Conservation (phyloP, 2,329 filamentous ascomycete species). For the Xylariaceae sp. region DNA sequence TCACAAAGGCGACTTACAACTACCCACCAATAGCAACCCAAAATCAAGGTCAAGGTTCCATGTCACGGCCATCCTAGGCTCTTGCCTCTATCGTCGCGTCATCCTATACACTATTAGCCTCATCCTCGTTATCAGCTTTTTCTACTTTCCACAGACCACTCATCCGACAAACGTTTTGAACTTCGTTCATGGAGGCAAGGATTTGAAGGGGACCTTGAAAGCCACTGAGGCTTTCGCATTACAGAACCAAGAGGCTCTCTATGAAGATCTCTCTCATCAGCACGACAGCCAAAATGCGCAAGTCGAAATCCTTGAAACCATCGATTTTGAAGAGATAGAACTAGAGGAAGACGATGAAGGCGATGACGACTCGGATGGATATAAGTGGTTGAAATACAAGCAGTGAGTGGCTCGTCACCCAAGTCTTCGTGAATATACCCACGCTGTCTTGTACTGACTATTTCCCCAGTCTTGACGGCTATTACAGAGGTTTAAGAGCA, state of each 20-base stretch:
- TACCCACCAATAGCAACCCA: slow-evolving; percentile 28
- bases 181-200: slow-evolving; percentile 26
- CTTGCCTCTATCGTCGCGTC: slow-evolving; percentile 50
- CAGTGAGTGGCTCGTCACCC: slow-evolving; percentile 45
- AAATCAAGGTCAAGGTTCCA: slow-evolving; percentile 38
- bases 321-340: not conserved
- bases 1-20: slow-evolving; percentile 24
- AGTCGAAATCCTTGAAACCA: slow-evolving; percentile 4
- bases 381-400: slow-evolving; percentile 38
- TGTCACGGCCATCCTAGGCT: slow-evolving; percentile 44
- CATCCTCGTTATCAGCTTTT: slow-evolving; percentile 37
- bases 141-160: slow-evolving; percentile 34
- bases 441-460: too few species aligned
- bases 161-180: slow-evolving; percentile 27
- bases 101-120: slow-evolving; percentile 46
- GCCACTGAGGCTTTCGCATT: slow-evolving; percentile 12
- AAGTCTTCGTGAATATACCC: too few species aligned
- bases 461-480: slow-evolving; percentile 65
- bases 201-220: slow-evolving; percentile 8
- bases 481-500: slow-evolving; percentile 72
- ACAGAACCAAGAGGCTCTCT: slow-evolving; percentile 17
- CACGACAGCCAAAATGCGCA: slow-evolving; percentile 6
- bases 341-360: slow-evolving; percentile 11
- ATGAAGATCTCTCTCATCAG: slow-evolving; percentile 8
- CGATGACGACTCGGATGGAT: slow-evolving; percentile 21